Base-by-base conservation (phyloP, 805 yeast genomes). In the Nakazawaea peltata region DNA sequence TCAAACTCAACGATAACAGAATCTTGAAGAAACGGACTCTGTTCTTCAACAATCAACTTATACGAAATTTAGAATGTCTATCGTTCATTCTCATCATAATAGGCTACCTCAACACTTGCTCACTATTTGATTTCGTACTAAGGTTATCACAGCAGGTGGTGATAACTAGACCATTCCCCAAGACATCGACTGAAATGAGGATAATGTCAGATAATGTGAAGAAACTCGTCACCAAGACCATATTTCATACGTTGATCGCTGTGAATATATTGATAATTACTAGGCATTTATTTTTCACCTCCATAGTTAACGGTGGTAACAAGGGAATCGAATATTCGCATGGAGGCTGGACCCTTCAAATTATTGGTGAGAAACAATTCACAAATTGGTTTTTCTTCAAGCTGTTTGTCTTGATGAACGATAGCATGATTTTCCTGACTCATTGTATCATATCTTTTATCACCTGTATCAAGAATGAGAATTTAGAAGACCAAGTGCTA, bases 321-420 rank as follows among this genome's bases (percentile, higher is more conserved):
- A 47, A 44, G 5, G 39, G 34, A 22, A 26, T 42, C 4, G 50
- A 52, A 1, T 52, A 53, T 25, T 49, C 50, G 2, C 52, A 61
- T 42, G 73, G 74, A 1, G 46, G 57, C n/a, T 39, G 63, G 14
- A 45, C 62, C 3, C 33, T 71, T 18, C 71, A 68, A 41, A 43
- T 70, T 14, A 63, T 71, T 16, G 80, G 80, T 0, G 77, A 73
- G 32, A 19, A 39, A 9, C 37, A 41, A 28, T 54, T 49, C 34
- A 17, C 28, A 2, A 38, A 42, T 43, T 21, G 47, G 52, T 23
- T 67, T 58, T 8, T 24, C 17, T 39, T 50, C 49, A 34, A 49
- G 40, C 25, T 33, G 19, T 44, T 40, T 34, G 17, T 59, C 37
- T 24, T 65, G 6, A 30, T 48, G 13, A 34, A 57, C 35, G 67